phyloP scores from a whole-genome alignment of 2,329 filamentous ascomycete species.

The Alternaria dauci region DNA sequence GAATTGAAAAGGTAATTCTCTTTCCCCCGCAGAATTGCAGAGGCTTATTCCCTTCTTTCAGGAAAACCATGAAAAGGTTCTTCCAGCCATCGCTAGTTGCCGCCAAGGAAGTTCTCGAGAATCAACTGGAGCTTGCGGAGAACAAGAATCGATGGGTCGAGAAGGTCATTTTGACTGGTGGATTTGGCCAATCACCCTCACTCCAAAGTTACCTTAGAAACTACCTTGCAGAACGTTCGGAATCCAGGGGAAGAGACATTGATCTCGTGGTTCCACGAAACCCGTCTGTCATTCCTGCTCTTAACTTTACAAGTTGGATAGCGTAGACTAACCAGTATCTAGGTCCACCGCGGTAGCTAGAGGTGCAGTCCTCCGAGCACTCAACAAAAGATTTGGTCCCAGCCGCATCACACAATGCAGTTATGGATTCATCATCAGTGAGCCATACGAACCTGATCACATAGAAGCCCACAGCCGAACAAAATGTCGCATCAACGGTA shows the following conservation, averaged over 20 bases:
- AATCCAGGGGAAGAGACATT: too few species aligned
- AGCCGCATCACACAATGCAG: slow-evolving; percentile 35
- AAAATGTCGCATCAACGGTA: too few species aligned
- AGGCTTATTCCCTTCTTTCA: too few species aligned
- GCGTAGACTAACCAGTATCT: not conserved
- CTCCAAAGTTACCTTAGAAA: slow-evolving; percentile 30
- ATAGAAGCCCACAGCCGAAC: too few species aligned
- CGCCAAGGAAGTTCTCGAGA: slow-evolving; percentile 22
- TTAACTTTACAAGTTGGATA: not conserved
- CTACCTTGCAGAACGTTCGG: too few species aligned
- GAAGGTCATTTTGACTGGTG: slow-evolving; percentile 46
- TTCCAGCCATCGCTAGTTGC: slow-evolving; percentile 25
- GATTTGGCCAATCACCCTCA: slow-evolving; percentile 42
- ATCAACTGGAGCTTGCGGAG: slow-evolving; percentile 35
- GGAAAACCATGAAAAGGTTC: not conserved
- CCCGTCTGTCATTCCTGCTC: too few species aligned
- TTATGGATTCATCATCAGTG: slow-evolving; percentile 34
- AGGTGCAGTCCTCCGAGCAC: slow-evolving; percentile 42
- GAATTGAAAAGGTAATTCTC: too few species aligned
- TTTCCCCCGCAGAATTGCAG: too few species aligned
- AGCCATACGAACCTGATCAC: slow-evolving; percentile 7
- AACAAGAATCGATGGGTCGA: slow-evolving; percentile 23
- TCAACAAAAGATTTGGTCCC: slow-evolving; percentile 41
- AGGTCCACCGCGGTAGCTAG: slow-evolving; percentile 40
- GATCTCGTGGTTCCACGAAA: too few species aligned